Evolutionary conservation across 345 rosid species (phyloP), one percentile per base, ranked within the genome.

Genomic region (Arabis alpina): DNA sequence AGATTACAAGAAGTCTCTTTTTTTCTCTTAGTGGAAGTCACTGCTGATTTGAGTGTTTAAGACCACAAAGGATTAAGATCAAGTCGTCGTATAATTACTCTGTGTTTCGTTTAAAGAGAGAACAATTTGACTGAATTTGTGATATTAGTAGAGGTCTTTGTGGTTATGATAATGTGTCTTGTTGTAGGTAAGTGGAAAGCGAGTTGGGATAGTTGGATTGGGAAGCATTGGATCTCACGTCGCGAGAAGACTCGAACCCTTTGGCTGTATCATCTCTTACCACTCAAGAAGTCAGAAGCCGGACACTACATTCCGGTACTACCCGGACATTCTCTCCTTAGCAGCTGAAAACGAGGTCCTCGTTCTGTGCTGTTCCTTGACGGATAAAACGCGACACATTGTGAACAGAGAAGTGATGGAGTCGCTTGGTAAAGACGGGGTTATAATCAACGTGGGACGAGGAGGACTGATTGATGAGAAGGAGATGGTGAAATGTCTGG

Each of bases 401-500:
- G 63, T 72, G 16, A 52, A 70, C 61, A 11, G 56, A 53, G 41
- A 63, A 14, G 76, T 72, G 28, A 62, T 72, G 76, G 64, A 72
- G 23, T 3, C 39, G 8, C 63, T 72, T 30, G 75, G 75, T 5
- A 61, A 50, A 16, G 10, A 61, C 4, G 75, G 61, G 42, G 53
- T 63, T 43, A 43, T 72, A 34, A 63, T 72, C 13, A 63, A 72
- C 25, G 42, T 62, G 2, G 76, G 70, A 6, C 47, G 76, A 64
- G 76, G 76, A 0, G 16, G 4, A 4, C 55, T 72, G 10, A 44
- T 72, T 13, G 76, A 72, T 42, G 76, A 72, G 70, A 72, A 44
- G 63, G 97, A 87, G 72, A 55, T 87, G 73, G 92, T 87, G 14
- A 73, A 76, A 63, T 79, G 77, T 51, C 66, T 91, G 71, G 73